A percentile compares a stretch with the other conserved stretches of the same genome.
These are phyloP conservation scores for Colletotrichum sublineola DNA, from an alignment of 2,329 filamentous ascomycete genomes.

Conservation along the genomic window DNA sequence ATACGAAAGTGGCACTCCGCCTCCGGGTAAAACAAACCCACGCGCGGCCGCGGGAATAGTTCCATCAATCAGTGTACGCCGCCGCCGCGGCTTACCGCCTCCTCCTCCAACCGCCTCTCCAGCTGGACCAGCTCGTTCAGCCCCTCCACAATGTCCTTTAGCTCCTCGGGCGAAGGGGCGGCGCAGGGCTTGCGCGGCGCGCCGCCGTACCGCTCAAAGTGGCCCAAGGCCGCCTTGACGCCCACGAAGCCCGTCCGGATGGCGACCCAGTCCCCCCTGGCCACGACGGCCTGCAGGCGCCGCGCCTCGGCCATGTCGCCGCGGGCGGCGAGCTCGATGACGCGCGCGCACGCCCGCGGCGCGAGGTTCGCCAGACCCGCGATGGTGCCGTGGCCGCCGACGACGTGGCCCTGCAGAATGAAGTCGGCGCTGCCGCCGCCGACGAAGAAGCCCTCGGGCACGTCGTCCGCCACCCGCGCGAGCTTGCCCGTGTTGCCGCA, in stretches of 20 bases:
- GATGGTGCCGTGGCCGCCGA: slow-evolving; percentile 79
- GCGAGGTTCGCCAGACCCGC: slow-evolving; percentile 79
- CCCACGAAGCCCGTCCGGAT: slow-evolving; percentile 64
- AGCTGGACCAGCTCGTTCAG: slow-evolving; percentile 53
- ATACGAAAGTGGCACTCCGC: too few relatives aligned
- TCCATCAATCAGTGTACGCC: slow-evolving; percentile 26
- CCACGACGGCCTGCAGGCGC: slow-evolving; percentile 59
- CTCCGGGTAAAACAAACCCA: not conserved
- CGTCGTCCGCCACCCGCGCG: slow-evolving; percentile 66
- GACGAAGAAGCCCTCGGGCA: slow-evolving; percentile 68
- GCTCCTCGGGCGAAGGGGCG: slow-evolving; percentile 50
- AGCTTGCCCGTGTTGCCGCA: slow-evolving; percentile 75
- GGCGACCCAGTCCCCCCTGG: slow-evolving; percentile 61
- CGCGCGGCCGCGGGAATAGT: not conserved
- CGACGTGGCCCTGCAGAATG: slow-evolving; percentile 76
- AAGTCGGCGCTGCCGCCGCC: slow-evolving; percentile 82
- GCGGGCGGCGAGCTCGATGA: slow-evolving; percentile 70
- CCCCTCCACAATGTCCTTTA: slow-evolving; percentile 52
- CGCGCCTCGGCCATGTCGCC: slow-evolving; percentile 70
- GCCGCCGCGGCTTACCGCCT: not conserved
- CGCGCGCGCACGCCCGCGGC: slow-evolving; percentile 73
- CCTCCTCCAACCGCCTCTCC: slow-evolving; percentile 50
- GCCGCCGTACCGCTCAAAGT: slow-evolving; percentile 56
- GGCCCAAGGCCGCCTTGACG: slow-evolving; percentile 60
- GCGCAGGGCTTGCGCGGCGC: slow-evolving; percentile 57